Conservation (phyloP, 2,329 filamentous ascomycete species). For the Zelopaecilomyces penicillatus region DNA sequence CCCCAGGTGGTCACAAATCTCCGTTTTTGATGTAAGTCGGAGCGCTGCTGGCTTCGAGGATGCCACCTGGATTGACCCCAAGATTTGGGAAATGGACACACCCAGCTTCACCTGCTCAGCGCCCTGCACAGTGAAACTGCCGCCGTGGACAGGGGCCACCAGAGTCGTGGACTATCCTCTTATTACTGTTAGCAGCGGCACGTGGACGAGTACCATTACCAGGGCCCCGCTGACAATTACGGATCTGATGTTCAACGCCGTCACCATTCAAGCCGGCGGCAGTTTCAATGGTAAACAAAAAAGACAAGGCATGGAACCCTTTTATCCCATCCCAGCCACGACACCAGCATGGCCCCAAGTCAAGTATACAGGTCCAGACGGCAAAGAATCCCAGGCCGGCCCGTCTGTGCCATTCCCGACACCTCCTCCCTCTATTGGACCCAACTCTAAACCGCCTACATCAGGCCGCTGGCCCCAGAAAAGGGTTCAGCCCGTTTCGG, state of each 20-base stretch:
- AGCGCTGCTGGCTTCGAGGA: conserved; percentile 7
- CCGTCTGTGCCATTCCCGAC: conserved; percentile 12
- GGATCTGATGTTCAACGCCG: conserved; percentile 13
- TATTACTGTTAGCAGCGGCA: conserved; percentile 20
- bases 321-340: conserved; percentile 11
- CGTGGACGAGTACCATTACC: conserved; percentile 24
- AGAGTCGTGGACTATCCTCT: conserved; percentile 22
- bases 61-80: conserved; percentile 12
- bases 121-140: conserved; percentile 20
- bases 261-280: conserved; percentile 10
- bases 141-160: conserved; percentile 19
- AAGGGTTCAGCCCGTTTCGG: conserved; percentile 1
- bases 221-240: conserved; percentile 19
- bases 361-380: conserved; percentile 13
- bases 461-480: conserved; percentile 10
- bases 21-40: conserved; percentile 7
- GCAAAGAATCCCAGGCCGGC: conserved; percentile 8
- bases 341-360: conserved; percentile 16
- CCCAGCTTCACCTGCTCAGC: conserved; percentile 19
- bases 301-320: not conserved
- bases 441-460: conserved; percentile 7
- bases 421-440: conserved; percentile 12
- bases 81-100: conserved; percentile 22
- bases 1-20: conserved; percentile 15
- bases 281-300: not conserved